Base-by-base conservation (phyloP, 208 protist species). In the Sergeia podlipaevii region DNA sequence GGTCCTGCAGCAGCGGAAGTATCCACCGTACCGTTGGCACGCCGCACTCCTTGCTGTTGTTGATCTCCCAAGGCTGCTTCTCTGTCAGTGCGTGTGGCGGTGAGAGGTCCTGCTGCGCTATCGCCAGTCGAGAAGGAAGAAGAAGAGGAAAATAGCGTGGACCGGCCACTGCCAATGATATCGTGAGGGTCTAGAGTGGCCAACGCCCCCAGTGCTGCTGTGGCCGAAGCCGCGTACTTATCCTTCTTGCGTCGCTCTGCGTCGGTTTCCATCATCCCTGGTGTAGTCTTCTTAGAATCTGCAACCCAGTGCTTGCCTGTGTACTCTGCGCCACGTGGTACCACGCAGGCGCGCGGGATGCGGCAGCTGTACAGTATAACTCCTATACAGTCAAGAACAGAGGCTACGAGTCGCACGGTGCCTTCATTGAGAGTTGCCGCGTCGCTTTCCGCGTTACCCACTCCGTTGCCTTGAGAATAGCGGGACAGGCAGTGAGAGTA, bases 401-500 rank as follows among this genome's bases (percentile, higher is more conserved):
- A 66, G 36, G 51, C 55, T 18, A 65, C 58, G 29, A 68, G 39
- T 23, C 21, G 26, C 32, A 48, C 57, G 30, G 17, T 41, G 48
- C 46, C 46, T 33, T 32, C 23, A 46, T 29, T 3, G 57, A 39
- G 33, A 43, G 30, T 24, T 38, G 34, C 17, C 29, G n/a, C 20
- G 18, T 21, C 11, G 27, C 34, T 20, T 41, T 34, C 15, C 29
- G 26, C 30, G 33, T 15, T 2, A 27, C 53, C 15, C 23, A 20
- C n/a, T 37, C 27, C 4, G 23, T 24, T 10, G 33, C 4, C 11
- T 11, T 10, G 36, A 4, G 39, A 36, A 33, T 42, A 54, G 13
- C 62, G 76, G 47, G 58, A 44, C 15, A 81, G 59, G 53, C 65
- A 80, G 21, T 78, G 44, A 5, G 65, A 39, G 30, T 74, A 70